Evolutionary conservation across 163 green algal species (phyloP), one percentile per base, ranked within the genome.

Genomic region (Chlamydomonas reinhardtii): DNA sequence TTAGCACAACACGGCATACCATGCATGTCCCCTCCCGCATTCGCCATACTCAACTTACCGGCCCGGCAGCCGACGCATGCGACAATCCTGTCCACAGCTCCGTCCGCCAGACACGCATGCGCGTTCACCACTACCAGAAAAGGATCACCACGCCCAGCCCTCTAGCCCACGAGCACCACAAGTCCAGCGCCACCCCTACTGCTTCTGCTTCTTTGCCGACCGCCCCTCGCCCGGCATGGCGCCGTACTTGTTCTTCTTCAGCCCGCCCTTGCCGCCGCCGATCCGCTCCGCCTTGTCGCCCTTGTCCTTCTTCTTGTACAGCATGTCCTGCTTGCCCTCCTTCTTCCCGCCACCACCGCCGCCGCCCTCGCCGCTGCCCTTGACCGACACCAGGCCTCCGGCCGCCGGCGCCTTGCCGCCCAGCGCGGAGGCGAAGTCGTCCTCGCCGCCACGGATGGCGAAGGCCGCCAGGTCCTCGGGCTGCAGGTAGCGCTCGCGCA

Each of bases 381-480:
- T 92, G 2, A 94, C 69, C 0, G 84, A 92, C 64, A 96, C 65
- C n/a, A 96, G 75, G 25, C 93, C 91, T 8, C 94, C 94, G 2
- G 82, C 66, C 0, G 76, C 62, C 5, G 91, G 83, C 32, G 82
- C 75, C 16, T 80, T 88, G 79, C 81, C 82, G 64, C 85, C 92
- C 34, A 93, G 76, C 72, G 93, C 93, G 25, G 84, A 88, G 4
- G 86, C 89, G 85, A 96, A 93, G 22, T 96, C 93, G 2, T 91
- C 91, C 22, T 96, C 91, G 5, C 56, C 83, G 59, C 91, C 90
- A 9, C 79, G 81, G 43, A 95, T 90, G 25, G 92, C 91, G 76
- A 93, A 97, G 87, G 93, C 80, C 39, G 86, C 73, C 74, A 97
- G 78, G 56, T 97, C 91, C 65, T 97, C 95, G 2, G 92, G 84